These are phyloP conservation scores for Plasmodium fragile DNA, from an alignment of 169 alveolate genomes.

Conservation along the genomic window DNA sequence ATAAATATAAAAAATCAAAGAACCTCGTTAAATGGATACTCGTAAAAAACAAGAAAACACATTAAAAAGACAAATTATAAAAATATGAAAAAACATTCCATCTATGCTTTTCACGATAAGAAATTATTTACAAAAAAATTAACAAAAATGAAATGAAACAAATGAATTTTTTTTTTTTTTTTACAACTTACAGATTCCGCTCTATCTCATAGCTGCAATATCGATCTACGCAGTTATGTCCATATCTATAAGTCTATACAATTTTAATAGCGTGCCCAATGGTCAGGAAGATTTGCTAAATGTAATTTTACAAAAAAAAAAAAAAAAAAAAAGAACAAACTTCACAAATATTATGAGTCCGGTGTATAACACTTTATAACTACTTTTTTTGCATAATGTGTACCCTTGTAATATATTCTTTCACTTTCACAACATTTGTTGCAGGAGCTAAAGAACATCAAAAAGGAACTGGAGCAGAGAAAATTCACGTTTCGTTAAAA, in stretches of 20 bases:
- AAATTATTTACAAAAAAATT: constrained; percentile 5
- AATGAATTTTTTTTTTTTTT: constrained; percentile 18
- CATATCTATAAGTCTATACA: constrained; percentile 56
- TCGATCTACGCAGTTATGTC: constrained; percentile 20
- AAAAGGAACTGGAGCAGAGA: constrained; percentile 47
- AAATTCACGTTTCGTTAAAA: constrained; percentile 36
- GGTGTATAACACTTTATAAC: neutral
- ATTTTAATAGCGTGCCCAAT: constrained; percentile 62
- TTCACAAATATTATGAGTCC: neutral
- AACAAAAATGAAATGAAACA: neutral
- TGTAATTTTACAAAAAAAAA: constrained; percentile 25
- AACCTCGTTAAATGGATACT: constrained; percentile 57
- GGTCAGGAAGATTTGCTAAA: constrained; percentile 39
- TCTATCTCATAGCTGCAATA: constrained; percentile 25
- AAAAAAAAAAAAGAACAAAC: neutral
- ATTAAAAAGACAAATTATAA: constrained; percentile 6
- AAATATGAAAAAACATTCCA: neutral
- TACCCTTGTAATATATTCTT: neutral
- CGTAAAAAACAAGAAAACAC: constrained; percentile 26
- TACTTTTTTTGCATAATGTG: neutral
- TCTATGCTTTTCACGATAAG: neutral
- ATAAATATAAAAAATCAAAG: constrained; percentile 67
- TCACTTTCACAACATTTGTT: constrained; percentile 4
- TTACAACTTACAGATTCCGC: constrained; percentile 54
- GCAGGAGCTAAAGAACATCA: constrained; percentile 46